Percentiles rank a stretch among this genome's conserved stretches.
phyloP scores from a whole-genome alignment of 2,329 filamentous ascomycete genomes.

The Didymellaceae sp. region DNA sequence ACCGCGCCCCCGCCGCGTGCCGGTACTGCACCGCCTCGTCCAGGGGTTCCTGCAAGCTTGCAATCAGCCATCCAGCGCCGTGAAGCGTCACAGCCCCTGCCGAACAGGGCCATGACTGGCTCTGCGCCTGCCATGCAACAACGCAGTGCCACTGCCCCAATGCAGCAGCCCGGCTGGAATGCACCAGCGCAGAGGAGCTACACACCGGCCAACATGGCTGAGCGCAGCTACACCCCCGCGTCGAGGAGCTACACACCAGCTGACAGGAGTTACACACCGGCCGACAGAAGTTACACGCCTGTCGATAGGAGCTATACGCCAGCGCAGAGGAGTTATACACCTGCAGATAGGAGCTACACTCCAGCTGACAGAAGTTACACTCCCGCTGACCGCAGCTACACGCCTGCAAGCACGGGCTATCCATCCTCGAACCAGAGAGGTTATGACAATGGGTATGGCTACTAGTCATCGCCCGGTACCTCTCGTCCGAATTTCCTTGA shows the following conservation, averaged over 20 bases:
- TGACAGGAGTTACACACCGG: constrained; percentile 7
- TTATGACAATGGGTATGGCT: constrained; percentile 29
- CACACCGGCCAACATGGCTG: constrained; percentile 22
- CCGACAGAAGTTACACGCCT: constrained; percentile 20
- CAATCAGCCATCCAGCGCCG: constrained; percentile 48
- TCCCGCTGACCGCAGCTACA: constrained; percentile 15
- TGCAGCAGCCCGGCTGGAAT: constrained; percentile 39
- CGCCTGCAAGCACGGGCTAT: constrained; percentile 18
- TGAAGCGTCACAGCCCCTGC: constrained; percentile 43
- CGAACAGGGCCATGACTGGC: constrained; percentile 35
- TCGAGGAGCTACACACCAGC: constrained; percentile 11
- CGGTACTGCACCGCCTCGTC: constrained; percentile 41
- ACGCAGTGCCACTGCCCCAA: constrained; percentile 45
- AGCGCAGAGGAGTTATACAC: constrained; percentile 18
- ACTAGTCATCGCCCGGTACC: constrained; percentile 3
- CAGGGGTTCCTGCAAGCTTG: constrained; percentile 41
- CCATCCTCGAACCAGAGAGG: constrained; percentile 26
- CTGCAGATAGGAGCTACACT: constrained; percentile 17
- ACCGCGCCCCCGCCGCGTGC: constrained; percentile 31
- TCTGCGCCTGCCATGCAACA: constrained; percentile 31
- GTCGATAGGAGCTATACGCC: constrained; percentile 8
- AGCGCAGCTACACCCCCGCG: constrained; percentile 14
- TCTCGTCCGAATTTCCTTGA: neutral
- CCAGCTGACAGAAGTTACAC: constrained; percentile 1
- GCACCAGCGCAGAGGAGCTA: constrained; percentile 27